Evolutionary conservation across 1,139 yeast genomes (phyloP), one percentile per base, ranked within the genome.

Genomic region (Candida frijolesensis): DNA sequence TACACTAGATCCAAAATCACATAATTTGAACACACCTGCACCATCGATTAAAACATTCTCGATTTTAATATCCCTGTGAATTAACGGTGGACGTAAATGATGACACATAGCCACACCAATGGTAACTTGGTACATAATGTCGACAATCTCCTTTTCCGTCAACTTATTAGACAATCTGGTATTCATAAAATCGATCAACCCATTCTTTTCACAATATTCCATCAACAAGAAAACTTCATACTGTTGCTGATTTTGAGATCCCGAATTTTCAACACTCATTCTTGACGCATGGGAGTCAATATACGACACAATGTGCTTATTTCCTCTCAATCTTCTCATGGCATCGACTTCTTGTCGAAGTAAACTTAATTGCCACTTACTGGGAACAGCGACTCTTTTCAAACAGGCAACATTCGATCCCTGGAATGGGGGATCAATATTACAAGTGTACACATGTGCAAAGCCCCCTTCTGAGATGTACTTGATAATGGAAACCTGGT

Each of bases 281-380:
- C 97, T 75, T n/a, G 96, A 83, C 4, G 99, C 99, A 71, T 94
- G 96, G 2, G 97, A 89, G 68, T 95, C 99, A 55, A 88, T 89
- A 64, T 94, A 95, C 25, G 87, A 83, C 11, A 95, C 98, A 56
- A 94, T 85, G 61, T 88, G 85, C 25, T 82, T 80, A 57, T 87
- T 83, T 2, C 95, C 96, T 50, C 85, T 74, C 49, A 94, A 74
- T 45, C 95, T 78, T 65, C 91, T 75, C 96, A 88, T 88, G 11
- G 90, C 89, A 58, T 86, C 94, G 6, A 88, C 95, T 63, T 88
- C 96, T 54, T 86, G 89, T 49, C 95, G 70, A 55, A 88, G 72
- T 46, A 83, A 80, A 55, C 82, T 81, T 61, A 88, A 72, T 32
- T 87, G 87, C 65, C 79, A 76, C 61, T 87, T 88, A 63, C 83